phyloP scores from a whole-genome alignment of 306 rosid genomes.

The Malus asiatica region DNA sequence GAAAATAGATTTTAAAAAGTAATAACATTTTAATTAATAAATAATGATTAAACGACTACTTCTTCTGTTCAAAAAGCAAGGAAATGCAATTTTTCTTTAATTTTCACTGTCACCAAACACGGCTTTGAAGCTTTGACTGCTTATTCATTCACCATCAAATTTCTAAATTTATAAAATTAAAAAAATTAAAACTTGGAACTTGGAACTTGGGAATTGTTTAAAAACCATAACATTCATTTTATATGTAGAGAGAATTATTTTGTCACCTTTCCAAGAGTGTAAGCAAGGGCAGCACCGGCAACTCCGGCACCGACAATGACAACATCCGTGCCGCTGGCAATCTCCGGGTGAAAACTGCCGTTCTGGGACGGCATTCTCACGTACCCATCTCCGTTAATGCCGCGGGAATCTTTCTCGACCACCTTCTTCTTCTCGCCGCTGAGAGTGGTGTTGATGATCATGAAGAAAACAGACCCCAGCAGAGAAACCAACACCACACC shows the following conservation, averaged over 20 bases:
- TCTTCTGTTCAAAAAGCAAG: neutral
- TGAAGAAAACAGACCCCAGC: conserved; percentile 32
- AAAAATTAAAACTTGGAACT: neutral
- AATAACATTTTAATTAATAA: neutral
- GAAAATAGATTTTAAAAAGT: neutral
- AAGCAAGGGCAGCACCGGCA: conserved; percentile 91
- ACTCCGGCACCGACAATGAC: conserved; percentile 89
- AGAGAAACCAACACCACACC: conserved; percentile 43
- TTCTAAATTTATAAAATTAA: neutral
- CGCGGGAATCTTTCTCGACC: conserved; percentile 1
- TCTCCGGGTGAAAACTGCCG: neutral
- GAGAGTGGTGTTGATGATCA: conserved; percentile 11
- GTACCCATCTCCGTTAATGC: conserved; percentile 2
- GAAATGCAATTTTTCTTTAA: neutral
- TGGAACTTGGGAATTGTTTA: neutral
- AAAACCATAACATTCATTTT: neutral
- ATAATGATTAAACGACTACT: neutral
- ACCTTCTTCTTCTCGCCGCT: conserved; percentile 22
- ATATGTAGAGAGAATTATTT: neutral
- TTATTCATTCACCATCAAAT: neutral
- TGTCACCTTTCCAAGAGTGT: conserved; percentile 68
- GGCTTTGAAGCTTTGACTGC: too few relatives aligned
- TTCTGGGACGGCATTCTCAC: neutral
- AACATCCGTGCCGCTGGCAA: conserved; percentile 24
- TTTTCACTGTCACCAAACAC: neutral